phyloP scores from a whole-genome alignment of 352 stramenopile species.

The Phytophthora sansomeana region DNA sequence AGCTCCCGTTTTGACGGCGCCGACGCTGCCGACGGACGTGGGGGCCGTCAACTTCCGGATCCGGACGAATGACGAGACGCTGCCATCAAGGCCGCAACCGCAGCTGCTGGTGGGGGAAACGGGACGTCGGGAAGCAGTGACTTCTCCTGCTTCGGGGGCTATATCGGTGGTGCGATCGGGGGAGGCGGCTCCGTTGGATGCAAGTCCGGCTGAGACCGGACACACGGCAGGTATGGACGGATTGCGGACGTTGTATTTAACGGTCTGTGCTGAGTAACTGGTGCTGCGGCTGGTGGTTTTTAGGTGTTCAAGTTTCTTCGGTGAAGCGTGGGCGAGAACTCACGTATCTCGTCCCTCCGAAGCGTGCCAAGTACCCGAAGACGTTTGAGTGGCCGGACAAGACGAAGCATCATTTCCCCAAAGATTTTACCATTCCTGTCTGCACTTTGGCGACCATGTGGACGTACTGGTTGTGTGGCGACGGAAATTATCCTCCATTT shows the following conservation, averaged over 20 bases:
- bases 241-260: background rate
- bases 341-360: conserved; percentile 15
- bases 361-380: conserved; percentile 24
- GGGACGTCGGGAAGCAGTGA: background rate
- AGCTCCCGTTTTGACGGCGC: no score
- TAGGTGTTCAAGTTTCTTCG: background rate
- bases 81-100: background rate
- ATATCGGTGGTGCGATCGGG: background rate
- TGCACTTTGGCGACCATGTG: conserved; percentile 24
- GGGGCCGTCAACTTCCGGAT: background rate
- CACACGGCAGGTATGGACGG: background rate
- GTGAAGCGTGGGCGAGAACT: conserved; percentile 18
- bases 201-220: background rate
- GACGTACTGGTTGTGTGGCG: conserved; percentile 25
- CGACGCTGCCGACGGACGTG: background rate
- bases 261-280: background rate
- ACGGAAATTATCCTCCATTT: conserved; percentile 32
- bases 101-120: background rate
- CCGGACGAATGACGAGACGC: background rate
- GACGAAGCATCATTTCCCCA: conserved; percentile 34
- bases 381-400: conserved; percentile 33
- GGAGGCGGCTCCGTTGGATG: background rate
- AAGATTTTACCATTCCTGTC: conserved; percentile 18
- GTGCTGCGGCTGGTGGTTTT: background rate
- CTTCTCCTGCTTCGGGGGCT: background rate